Conservation (phyloP, 139 green algal species). For the Nannochloris sp. region DNA sequence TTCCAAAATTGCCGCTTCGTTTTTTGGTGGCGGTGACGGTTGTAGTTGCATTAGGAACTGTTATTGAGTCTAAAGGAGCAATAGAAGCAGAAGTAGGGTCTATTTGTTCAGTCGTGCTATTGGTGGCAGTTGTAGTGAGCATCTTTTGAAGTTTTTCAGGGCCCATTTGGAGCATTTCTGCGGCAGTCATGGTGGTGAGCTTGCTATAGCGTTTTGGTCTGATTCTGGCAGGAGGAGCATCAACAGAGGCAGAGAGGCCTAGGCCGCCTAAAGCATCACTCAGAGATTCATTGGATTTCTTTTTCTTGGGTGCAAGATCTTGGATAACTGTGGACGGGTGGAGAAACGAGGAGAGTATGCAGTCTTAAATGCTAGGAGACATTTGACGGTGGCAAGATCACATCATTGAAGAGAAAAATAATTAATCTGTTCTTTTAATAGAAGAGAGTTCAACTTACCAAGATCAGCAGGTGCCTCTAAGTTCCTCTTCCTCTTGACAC, state of each 20-base stretch:
- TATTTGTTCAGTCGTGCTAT: too few species aligned
- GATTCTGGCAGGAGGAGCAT: not conserved
- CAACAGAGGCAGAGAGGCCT: not conserved
- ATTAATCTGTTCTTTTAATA: not conserved
- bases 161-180: conserved; percentile 8
- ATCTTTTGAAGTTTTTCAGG: conserved; percentile 6
- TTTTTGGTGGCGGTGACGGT: not conserved
- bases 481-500: conserved; percentile 20
- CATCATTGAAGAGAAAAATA: not conserved
- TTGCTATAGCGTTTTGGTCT: conserved; percentile 5
- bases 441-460: not conserved
- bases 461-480: conserved; percentile 18
- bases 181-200: conserved; percentile 19
- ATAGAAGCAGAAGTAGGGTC: not conserved
- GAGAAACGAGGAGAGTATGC: too few species aligned
- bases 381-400: not conserved
- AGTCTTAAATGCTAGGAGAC: not conserved
- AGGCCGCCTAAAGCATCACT: not conserved
- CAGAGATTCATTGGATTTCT: conserved; percentile 6
- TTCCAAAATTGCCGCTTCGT: too few species aligned
- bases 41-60: not conserved
- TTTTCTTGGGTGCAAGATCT: not conserved
- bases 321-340: conserved; percentile 15
- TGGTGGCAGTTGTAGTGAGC: not conserved
- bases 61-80: too few species aligned